Conservation (phyloP, 2,329 filamentous ascomycete genomes). For the Colletotrichum paranaense region DNA sequence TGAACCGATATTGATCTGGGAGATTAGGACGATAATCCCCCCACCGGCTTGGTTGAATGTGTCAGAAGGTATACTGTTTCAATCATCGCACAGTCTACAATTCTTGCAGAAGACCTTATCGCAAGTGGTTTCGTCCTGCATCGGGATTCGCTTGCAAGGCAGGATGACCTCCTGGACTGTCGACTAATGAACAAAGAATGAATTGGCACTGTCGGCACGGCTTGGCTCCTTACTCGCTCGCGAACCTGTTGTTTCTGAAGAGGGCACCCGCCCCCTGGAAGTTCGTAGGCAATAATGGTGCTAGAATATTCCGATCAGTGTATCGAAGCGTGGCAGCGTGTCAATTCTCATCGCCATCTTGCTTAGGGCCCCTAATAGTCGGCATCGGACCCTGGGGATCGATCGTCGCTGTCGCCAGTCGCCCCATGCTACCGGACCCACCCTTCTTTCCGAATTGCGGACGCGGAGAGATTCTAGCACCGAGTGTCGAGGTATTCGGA, state of each 20-base stretch:
- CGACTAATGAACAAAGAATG: neutral
- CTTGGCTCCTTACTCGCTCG: too few relatives aligned
- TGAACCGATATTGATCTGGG: neutral
- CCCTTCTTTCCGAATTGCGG: slow-evolving; percentile 18
- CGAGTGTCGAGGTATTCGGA: slow-evolving; percentile 19
- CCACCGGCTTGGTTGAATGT: neutral
- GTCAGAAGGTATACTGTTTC: neutral
- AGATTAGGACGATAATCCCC: neutral
- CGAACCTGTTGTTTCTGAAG: too few relatives aligned
- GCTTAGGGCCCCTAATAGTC: neutral
- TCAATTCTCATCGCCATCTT: neutral
- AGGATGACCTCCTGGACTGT: neutral
- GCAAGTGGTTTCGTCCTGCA: neutral
- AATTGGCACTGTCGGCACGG: too few relatives aligned
- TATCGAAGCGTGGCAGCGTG: neutral
- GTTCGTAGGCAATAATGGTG: neutral
- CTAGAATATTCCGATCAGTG: slow-evolving; percentile 13
- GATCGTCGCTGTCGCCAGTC: neutral
- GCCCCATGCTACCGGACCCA: neutral
- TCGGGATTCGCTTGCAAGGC: neutral
- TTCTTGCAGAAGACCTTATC: neutral
- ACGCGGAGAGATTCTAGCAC: slow-evolving; percentile 32
- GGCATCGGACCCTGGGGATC: slow-evolving; percentile 22
- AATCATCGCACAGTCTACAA: neutral
- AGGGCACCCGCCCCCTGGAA: too few relatives aligned